Base-by-base conservation (phyloP, 257 asterid species). In the Salvia splendens region DNA sequence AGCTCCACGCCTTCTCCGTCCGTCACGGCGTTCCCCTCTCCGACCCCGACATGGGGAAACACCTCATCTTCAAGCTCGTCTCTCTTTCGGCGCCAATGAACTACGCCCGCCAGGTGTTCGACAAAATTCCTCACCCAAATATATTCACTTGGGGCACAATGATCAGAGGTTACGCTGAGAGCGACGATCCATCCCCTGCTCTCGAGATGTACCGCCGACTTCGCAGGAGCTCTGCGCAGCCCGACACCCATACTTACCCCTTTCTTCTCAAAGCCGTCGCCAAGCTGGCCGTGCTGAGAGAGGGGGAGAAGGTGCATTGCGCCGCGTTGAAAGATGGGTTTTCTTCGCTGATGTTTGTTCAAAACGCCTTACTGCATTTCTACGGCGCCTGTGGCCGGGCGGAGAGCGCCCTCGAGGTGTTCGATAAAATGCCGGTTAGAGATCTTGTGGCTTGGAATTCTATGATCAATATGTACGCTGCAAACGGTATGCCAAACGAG, bases 151-250 rank as follows among this genome's bases (percentile, higher is more conserved):
- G 92, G 91, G 86, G 85, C 20, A 87, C 95, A 3, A 84, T 90
- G 86, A 84, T 90, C 75, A 81, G 94, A 77, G 95, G 95, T 46
- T 87, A 90, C 60, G 95, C 97, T 0, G 97, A 90, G 83, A 82
- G 92, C 61, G 84, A 75, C 2, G 81, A 87, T 73, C 94, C 97
- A 2, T 46, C 77, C 50, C 85, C 88, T 16, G 97, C 95, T 14
- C 38, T 87, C 60, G 80, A 64, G 33, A 54, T 90, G 7, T 88
- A 81, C 79, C 78, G 53, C 3, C 54, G 55, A 33, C 59, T 90
- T 77, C 81, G 83, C 47, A 28, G 51, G 49, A 69, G 76, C 24
- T 69, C 73, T 5, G 81, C 75, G 50, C 65, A 42, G 24, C 84
- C 94, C 0, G 97, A 89, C 14, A 82, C 94, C 0, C 94, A 89